Evolutionary conservation across 2,329 filamentous ascomycete species (phyloP).

Genomic region (Seiridium unicorne): DNA sequence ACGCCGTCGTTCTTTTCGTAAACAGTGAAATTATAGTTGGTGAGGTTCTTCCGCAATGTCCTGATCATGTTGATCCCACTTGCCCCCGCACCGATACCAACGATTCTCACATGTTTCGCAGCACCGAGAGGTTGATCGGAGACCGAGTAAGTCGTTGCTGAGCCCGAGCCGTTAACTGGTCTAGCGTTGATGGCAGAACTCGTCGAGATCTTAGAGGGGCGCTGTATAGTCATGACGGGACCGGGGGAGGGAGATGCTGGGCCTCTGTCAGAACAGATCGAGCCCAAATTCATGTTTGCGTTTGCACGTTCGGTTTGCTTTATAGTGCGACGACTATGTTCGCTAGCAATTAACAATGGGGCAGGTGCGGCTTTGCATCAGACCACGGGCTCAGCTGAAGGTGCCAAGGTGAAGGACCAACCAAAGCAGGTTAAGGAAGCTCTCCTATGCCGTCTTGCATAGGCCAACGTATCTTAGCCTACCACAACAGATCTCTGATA

Average conservation of each 20-base stretch:
- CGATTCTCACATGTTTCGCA: slow-evolving; percentile 38
- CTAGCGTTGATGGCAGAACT: slow-evolving; percentile 11
- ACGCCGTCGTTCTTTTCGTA: slow-evolving; percentile 57
- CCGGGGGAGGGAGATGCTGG: slow-evolving; percentile 1
- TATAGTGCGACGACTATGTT: neutral
- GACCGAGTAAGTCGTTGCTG: slow-evolving; percentile 28
- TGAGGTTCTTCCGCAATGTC: slow-evolving; percentile 40
- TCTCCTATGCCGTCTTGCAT: slow-evolving; percentile 8
- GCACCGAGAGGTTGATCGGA: slow-evolving; percentile 36
- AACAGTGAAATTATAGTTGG: slow-evolving; percentile 43
- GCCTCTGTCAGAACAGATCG: slow-evolving; percentile 10
- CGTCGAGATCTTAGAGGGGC: slow-evolving; percentile 14
- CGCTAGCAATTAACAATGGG: neutral
- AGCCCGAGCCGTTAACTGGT: slow-evolving; percentile 15
- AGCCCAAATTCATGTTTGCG: neutral
- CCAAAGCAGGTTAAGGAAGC: slow-evolving; percentile 7
- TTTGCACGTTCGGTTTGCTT: neutral
- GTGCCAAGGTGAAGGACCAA: slow-evolving; percentile 9
- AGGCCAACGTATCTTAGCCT: slow-evolving; percentile 18
- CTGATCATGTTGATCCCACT: slow-evolving; percentile 44
- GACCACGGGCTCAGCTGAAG: slow-evolving; percentile 2
- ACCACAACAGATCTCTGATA: slow-evolving; percentile 9
- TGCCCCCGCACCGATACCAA: slow-evolving; percentile 43
- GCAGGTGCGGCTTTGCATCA: neutral
- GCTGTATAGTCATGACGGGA: slow-evolving; percentile 25